Conservation (phyloP, 306 rosid species). For the Cicer yamashitae region DNA sequence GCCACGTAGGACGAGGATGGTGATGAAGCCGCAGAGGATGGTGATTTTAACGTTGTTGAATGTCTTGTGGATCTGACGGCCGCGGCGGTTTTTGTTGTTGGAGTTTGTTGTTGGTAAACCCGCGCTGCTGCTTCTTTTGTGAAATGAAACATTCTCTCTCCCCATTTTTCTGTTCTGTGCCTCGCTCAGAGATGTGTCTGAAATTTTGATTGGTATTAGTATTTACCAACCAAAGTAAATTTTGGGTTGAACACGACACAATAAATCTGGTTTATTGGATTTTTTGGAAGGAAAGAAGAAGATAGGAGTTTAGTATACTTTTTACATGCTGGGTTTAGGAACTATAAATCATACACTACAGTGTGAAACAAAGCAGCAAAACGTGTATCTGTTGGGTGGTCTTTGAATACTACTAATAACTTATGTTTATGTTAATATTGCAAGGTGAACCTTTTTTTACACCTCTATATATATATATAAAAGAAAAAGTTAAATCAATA, state of each 20-base stretch:
- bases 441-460: neutral
- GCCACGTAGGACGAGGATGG: constrained; percentile 96
- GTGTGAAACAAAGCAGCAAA: neutral
- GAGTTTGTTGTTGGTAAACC: constrained; percentile 49
- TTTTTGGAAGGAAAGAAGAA: neutral
- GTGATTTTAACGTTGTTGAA: constrained; percentile 94
- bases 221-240: neutral
- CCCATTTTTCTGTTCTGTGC: constrained; percentile 50
- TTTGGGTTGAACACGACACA: neutral
- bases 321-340: constrained; percentile 4
- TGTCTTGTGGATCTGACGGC: constrained; percentile 89
- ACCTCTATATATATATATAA: too few relatives aligned
- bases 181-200: neutral
- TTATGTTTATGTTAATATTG: neutral
- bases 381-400: neutral
- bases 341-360: neutral
- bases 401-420: neutral
- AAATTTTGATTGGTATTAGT: neutral
- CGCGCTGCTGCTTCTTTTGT: constrained; percentile 54
- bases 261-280: neutral
- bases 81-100: constrained; percentile 61
- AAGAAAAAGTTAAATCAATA: too few relatives aligned
- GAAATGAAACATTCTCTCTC: constrained; percentile 56
- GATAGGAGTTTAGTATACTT: neutral
- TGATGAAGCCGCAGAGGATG: constrained; percentile 89